These are phyloP conservation scores for Aspergillus sergii DNA, from an alignment of 2,329 filamentous ascomycete species.

Conservation along the genomic window DNA sequence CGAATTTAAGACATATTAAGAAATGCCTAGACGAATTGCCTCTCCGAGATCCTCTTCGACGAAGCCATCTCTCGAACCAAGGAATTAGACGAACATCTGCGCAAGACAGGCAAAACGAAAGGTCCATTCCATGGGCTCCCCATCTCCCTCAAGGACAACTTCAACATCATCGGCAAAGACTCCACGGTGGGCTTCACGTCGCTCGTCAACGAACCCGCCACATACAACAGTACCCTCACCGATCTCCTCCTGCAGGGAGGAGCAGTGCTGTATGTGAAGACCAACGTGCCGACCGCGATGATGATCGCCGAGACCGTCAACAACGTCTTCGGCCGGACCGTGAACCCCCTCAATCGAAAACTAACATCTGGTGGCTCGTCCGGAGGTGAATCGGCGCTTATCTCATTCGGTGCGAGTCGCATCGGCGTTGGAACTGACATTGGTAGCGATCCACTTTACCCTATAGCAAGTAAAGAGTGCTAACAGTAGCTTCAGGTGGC, in stretches of 20 bases:
- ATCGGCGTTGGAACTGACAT: slow-evolving; percentile 46
- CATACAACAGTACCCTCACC: slow-evolving; percentile 34
- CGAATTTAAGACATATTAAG: background rate
- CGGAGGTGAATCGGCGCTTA: slow-evolving; percentile 39
- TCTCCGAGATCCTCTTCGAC: slow-evolving; percentile 60
- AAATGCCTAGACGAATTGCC: slow-evolving; percentile 56
- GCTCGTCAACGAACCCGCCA: slow-evolving; percentile 21
- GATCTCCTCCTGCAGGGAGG: slow-evolving; percentile 43
- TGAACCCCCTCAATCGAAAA: slow-evolving; percentile 38
- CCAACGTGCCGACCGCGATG: slow-evolving; percentile 43
- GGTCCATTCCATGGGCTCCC: slow-evolving; percentile 47
- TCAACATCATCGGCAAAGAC: slow-evolving; percentile 33
- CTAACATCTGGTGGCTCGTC: slow-evolving; percentile 39
- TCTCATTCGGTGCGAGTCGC: slow-evolving; percentile 33
- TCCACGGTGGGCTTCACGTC: slow-evolving; percentile 26
- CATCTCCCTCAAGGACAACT: slow-evolving; percentile 46
- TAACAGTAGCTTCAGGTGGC: slow-evolving; percentile 25
- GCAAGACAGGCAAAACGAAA: slow-evolving; percentile 38
- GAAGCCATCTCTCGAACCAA: slow-evolving; percentile 56
- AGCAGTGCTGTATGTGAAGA: slow-evolving; percentile 47
- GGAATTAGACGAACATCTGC: slow-evolving; percentile 55
- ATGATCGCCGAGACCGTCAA: slow-evolving; percentile 50
- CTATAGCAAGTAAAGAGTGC: background rate
- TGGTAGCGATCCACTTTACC: slow-evolving; percentile 12
- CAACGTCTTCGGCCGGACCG: slow-evolving; percentile 46